Percentiles rank a stretch among this genome's conserved stretches.
Conservation (phyloP, 805 yeast genomes). For the Metschnikowia amazonensis region DNA sequence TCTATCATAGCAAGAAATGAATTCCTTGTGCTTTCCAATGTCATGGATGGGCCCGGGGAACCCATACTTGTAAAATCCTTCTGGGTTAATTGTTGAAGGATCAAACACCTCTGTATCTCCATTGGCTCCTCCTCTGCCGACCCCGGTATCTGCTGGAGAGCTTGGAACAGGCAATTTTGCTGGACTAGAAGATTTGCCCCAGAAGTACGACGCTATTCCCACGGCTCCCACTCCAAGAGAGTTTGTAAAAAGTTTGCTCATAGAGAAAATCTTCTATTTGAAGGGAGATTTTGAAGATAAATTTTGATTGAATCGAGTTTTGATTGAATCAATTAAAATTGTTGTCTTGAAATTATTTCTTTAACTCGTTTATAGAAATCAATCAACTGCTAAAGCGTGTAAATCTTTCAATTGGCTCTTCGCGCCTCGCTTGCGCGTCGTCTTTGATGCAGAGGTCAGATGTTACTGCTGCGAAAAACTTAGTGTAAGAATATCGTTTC, state of each 20-base stretch:
- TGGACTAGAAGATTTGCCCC: conserved; percentile 33
- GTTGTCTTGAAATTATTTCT: too few relatives aligned
- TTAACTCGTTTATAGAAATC: too few relatives aligned
- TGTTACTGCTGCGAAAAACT: neutral
- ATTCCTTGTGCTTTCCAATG: conserved; percentile 66
- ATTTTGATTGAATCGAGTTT: too few relatives aligned
- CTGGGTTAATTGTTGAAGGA: conserved; percentile 56
- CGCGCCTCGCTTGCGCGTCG: conserved; percentile 1
- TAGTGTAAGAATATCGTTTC: neutral
- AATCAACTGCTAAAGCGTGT: too few relatives aligned
- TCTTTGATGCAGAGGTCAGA: neutral
- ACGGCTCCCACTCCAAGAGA: conserved; percentile 36
- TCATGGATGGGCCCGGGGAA: conserved; percentile 96
- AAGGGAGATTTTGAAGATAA: too few relatives aligned
- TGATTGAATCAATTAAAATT: too few relatives aligned
- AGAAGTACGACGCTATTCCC: conserved; percentile 39
- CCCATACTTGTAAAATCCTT: conserved; percentile 83
- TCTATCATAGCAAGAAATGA: conserved; percentile 82
- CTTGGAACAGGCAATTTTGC: conserved; percentile 6
- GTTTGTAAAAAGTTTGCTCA: conserved; percentile 29
- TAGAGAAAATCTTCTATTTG: too few relatives aligned
- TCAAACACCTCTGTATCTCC: conserved; percentile 18
- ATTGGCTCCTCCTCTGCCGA: conserved; percentile 1
- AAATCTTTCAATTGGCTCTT: too few relatives aligned
- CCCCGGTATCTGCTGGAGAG: conserved; percentile 13